Base-by-base conservation (phyloP, 495 filamentous ascomycete genomes). In the Annulohypoxylon nitens region DNA sequence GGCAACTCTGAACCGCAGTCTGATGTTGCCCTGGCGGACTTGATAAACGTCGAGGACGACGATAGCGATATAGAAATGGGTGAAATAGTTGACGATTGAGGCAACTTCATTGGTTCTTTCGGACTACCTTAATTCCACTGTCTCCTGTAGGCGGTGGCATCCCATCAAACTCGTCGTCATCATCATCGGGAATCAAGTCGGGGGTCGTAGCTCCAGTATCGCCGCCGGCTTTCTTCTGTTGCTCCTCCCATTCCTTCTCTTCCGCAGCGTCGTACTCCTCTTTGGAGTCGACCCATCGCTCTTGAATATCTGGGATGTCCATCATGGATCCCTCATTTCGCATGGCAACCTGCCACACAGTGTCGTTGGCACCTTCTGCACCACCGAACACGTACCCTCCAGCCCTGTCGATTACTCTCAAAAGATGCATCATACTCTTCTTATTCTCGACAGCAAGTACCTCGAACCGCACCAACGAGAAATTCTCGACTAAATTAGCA, bases 371-470 rank as follows among this genome's bases (percentile, higher is more conserved):
- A 0, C 94, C 96, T 79, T 97, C 94, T 2, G 93, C 92, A 7
- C 91, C 87, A 0, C 95, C 95, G 83, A 99, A 98, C 0, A 91
- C 95, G 81, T 98, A 98, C 0, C 96, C 96, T 2, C 93, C 89
- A 0, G 96, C 94, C 25, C 95, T 88, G 80, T 99, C 96, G 70
- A 99, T 93, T 0, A 93, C 89, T 54, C 90, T 88, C 47, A 99
- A 81, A 7, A 99, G 85, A 70, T 90, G 90, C 90, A 95, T 97
- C 94, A 99, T 97, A 76, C 91, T 95, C 82, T 90, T 92, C 81
- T 95, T 97, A 81, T 99, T 94, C 78, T 99, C 96, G 5, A 99
- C 94, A 0, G 95, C 95, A 60, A 99, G 84, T 1, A 96, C 97
- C 80, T 98, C 94, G 77, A 97, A 99, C 2, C 88, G 88, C 0